phyloP scores from a whole-genome alignment of 2,329 filamentous ascomycete species.

The Pezicula carpinea region DNA sequence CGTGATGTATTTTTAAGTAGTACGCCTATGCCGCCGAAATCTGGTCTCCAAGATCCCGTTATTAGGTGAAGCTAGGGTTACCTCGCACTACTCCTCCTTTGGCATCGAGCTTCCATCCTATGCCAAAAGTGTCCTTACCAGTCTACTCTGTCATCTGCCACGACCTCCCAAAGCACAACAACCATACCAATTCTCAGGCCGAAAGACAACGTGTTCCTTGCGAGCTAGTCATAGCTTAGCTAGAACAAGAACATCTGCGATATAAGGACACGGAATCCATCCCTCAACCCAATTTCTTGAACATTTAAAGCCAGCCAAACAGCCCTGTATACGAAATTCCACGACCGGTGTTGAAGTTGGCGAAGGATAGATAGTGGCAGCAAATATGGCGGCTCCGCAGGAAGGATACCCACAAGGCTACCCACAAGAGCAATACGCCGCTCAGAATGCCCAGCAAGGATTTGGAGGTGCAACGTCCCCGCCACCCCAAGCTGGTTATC shows the following conservation, averaged over 20 bases:
- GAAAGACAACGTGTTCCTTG: slow-evolving; percentile 26
- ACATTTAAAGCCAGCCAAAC: slow-evolving; percentile 7
- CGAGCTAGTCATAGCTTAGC: slow-evolving; percentile 11
- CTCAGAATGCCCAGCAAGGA: slow-evolving; percentile 33
- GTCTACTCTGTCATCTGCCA: not conserved
- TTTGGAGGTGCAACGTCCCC: slow-evolving; percentile 20
- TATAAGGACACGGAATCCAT: slow-evolving; percentile 8
- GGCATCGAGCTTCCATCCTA: slow-evolving; percentile 3
- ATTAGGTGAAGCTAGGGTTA: slow-evolving; percentile 10
- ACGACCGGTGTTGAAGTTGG: not conserved
- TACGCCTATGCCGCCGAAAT: not conserved
- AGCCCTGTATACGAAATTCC: slow-evolving; percentile 5
- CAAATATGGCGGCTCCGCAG: slow-evolving; percentile 44
- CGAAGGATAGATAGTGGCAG: slow-evolving; percentile 2
- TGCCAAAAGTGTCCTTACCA: slow-evolving; percentile 17
- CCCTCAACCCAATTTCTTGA: slow-evolving; percentile 7
- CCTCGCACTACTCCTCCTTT: slow-evolving; percentile 1
- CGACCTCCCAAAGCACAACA: too few species aligned
- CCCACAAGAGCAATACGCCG: slow-evolving; percentile 41
- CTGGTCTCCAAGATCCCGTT: too few species aligned
- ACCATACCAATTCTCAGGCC: not conserved
- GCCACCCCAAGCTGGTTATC: slow-evolving; percentile 26
- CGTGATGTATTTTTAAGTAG: slow-evolving; percentile 3
- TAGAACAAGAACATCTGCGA: slow-evolving; percentile 3
- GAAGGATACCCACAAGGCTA: slow-evolving; percentile 43